Conservation (phyloP, 2,329 filamentous ascomycete genomes). For the Calonectria pteridis region DNA sequence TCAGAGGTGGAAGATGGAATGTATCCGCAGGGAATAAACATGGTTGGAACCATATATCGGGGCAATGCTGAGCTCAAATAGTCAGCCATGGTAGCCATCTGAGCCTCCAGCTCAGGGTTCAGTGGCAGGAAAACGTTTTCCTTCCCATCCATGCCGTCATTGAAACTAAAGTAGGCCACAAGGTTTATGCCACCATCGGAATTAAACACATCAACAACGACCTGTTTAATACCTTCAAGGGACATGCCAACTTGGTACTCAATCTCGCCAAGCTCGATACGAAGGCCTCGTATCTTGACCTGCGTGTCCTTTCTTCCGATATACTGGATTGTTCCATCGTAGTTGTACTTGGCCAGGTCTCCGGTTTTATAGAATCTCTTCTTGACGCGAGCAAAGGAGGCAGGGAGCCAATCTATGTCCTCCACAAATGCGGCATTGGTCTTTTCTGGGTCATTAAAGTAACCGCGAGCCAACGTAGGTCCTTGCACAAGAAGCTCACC, state of each 20-base stretch:
- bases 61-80: constrained; percentile 12
- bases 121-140: neutral
- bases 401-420: neutral
- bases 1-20: constrained; percentile 17
- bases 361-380: constrained; percentile 17
- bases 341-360: constrained; percentile 14
- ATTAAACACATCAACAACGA: constrained; percentile 1
- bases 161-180: neutral
- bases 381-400: neutral
- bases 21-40: constrained; percentile 22
- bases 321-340: constrained; percentile 9
- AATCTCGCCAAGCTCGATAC: constrained; percentile 41
- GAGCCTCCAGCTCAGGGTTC: neutral
- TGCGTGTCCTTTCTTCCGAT: constrained; percentile 44
- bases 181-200: neutral
- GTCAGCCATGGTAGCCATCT: neutral
- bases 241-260: constrained; percentile 11
- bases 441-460: constrained; percentile 51
- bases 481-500: constrained; percentile 35
- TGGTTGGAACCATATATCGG: constrained; percentile 30
- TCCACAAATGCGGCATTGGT: neutral
- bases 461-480: constrained; percentile 60
- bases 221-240: neutral
- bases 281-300: constrained; percentile 48
- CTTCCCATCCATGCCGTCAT: neutral